These are phyloP conservation scores for Hypoxylon sp. DNA, from an alignment of 2,329 filamentous ascomycete species.

Conservation along the genomic window DNA sequence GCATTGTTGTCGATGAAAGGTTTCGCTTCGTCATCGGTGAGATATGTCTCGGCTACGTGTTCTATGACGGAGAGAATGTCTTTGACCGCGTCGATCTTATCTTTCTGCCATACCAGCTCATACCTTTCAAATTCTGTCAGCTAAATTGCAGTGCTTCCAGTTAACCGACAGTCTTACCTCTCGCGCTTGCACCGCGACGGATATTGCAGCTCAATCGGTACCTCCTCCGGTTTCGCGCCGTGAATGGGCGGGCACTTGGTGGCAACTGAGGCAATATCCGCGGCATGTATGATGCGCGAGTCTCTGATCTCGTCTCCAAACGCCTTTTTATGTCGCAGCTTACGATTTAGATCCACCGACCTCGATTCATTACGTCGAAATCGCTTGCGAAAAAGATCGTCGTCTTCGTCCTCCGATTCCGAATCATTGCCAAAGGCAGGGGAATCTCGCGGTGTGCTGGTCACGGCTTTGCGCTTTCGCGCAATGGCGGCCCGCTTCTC, in stretches of 20 bases:
- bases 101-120: slow-evolving; percentile 81
- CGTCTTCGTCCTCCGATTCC: slow-evolving; percentile 63
- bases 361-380: slow-evolving; percentile 59
- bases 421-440: slow-evolving; percentile 64
- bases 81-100: slow-evolving; percentile 81
- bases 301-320: slow-evolving; percentile 59
- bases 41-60: slow-evolving; percentile 79
- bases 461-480: slow-evolving; percentile 64
- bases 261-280: slow-evolving; percentile 65
- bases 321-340: slow-evolving; percentile 60
- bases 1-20: slow-evolving; percentile 77
- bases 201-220: slow-evolving; percentile 81
- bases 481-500: slow-evolving; percentile 45
- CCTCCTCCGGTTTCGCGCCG: slow-evolving; percentile 63
- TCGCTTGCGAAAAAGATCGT: slow-evolving; percentile 66
- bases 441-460: slow-evolving; percentile 55
- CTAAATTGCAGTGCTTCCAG: slow-evolving; percentile 25
- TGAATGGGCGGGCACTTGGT: slow-evolving; percentile 65
- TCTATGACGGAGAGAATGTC: slow-evolving; percentile 79
- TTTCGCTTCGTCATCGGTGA: slow-evolving; percentile 75
- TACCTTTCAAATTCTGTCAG: slow-evolving; percentile 62
- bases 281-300: slow-evolving; percentile 68
- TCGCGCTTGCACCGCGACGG: slow-evolving; percentile 79
- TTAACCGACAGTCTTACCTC: slow-evolving; percentile 61
- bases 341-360: slow-evolving; percentile 61